These are phyloP conservation scores for Talaromyces proteolyticus DNA, from an alignment of 495 filamentous ascomycete genomes.

Conservation along the genomic window DNA sequence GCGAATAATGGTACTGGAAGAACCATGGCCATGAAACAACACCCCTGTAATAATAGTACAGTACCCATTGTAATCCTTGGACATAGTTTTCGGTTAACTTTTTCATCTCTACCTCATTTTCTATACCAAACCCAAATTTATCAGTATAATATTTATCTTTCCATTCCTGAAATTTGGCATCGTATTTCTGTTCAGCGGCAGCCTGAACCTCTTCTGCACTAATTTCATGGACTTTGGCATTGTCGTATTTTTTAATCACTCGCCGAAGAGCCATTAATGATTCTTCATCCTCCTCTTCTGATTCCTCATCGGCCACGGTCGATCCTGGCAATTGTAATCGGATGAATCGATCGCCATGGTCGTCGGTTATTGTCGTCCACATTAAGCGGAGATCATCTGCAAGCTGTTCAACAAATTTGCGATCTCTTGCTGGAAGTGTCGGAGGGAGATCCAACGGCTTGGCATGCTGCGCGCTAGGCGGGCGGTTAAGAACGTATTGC, in stretches of 20 bases:
- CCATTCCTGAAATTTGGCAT: slow-evolving; percentile 83
- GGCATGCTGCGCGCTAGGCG: slow-evolving; percentile 31
- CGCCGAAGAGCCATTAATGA: slow-evolving; percentile 74
- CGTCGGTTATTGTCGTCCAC: slow-evolving; percentile 76
- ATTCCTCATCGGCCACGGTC: slow-evolving; percentile 25
- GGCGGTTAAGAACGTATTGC: slow-evolving; percentile 65
- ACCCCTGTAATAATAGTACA: slow-evolving; percentile 96
- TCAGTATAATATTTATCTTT: slow-evolving; percentile 84
- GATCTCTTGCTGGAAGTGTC: slow-evolving; percentile 74
- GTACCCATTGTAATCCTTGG: slow-evolving; percentile 95
- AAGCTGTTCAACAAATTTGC: slow-evolving; percentile 86
- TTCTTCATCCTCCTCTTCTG: slow-evolving; percentile 81
- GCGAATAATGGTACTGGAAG: slow-evolving; percentile 93
- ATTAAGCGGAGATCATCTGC: slow-evolving; percentile 74
- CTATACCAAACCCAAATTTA: slow-evolving; percentile 89
- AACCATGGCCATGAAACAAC: slow-evolving; percentile 99
- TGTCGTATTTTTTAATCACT: slow-evolving; percentile 84
- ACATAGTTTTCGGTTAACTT: slow-evolving; percentile 94
- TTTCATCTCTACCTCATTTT: slow-evolving; percentile 74
- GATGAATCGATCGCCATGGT: slow-evolving; percentile 73
- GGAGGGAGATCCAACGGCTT: slow-evolving; percentile 65
- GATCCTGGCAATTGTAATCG: slow-evolving; percentile 57
- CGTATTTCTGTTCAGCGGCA: slow-evolving; percentile 74
- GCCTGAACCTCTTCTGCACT: slow-evolving; percentile 71
- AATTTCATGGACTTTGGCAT: slow-evolving; percentile 76